Percentiles rank a stretch among this genome's conserved stretches.
Evolutionary conservation across 495 filamentous ascomycete genomes (phyloP).

Genomic region (Talaromyces nanjingensis): DNA sequence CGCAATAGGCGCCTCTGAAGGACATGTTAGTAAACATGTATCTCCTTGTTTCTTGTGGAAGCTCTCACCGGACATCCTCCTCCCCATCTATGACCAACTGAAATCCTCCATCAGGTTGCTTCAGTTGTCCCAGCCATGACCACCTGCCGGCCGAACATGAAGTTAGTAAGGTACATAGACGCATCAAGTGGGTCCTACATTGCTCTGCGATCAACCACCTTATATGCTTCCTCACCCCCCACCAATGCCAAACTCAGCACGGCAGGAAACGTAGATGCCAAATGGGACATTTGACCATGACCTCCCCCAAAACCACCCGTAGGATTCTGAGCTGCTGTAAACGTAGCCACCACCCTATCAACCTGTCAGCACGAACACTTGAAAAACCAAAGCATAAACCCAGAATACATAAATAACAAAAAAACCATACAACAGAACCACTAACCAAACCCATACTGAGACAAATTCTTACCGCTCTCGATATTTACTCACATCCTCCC

Average conservation of each 20-base stretch:
- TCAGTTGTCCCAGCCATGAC: constrained; percentile 78
- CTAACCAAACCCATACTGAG: constrained; percentile 2
- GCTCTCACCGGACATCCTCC: constrained; percentile 72
- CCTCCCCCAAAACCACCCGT: constrained; percentile 90
- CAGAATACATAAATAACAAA: not conserved
- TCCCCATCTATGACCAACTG: constrained; percentile 74
- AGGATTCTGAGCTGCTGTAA: constrained; percentile 71
- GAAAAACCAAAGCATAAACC: not conserved
- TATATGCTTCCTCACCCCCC: constrained; percentile 62
- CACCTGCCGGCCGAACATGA: constrained; percentile 40
- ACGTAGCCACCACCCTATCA: constrained; percentile 57
- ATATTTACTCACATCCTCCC: constrained; percentile 66
- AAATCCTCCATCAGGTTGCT: constrained; percentile 80
- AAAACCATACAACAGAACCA: not conserved
- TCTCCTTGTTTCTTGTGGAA: too few species aligned
- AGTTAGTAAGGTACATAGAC: not conserved
- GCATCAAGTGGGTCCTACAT: constrained; percentile 45
- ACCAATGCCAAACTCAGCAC: constrained; percentile 71
- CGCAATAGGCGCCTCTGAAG: constrained; percentile 78
- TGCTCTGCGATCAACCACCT: constrained; percentile 68
- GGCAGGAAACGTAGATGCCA: constrained; percentile 81
- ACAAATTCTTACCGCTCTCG: constrained; percentile 47
- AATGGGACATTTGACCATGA: constrained; percentile 80
- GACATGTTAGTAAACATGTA: constrained; percentile 11
- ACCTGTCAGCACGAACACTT: constrained; percentile 10